A percentile compares a stretch with the other conserved stretches of the same genome.
These are phyloP conservation scores for Solanum arcanum DNA, from an alignment of 257 asterid species.

Conservation along the genomic window DNA sequence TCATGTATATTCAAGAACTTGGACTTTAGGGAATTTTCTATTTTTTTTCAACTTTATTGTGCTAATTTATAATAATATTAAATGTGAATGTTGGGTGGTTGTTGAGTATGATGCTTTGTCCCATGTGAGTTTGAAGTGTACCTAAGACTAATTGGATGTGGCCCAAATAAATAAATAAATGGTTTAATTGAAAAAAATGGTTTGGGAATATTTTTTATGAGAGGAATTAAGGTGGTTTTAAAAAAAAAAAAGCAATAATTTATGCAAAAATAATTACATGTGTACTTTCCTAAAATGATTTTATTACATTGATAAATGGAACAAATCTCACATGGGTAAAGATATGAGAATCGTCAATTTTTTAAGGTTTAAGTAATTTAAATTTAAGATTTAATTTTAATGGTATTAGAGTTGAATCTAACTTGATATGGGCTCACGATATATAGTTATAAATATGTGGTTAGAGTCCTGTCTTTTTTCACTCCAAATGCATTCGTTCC, in stretches of 20 bases:
- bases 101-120: conserved; percentile 7
- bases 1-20: background rate
- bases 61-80: background rate
- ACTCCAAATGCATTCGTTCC: background rate
- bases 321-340: no score
- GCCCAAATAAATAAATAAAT: background rate
- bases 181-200: background rate
- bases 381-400: no score
- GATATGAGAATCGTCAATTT: no score
- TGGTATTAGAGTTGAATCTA: accelerated
- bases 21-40: background rate
- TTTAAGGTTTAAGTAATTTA: no score
- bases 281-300: background rate
- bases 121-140: conserved; percentile 19
- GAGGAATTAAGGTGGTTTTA: background rate
- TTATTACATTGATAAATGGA: no score
- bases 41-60: background rate
- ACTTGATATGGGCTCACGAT: accelerated
- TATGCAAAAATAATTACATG: background rate
- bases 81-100: background rate
- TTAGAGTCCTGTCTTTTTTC: no score
- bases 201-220: background rate
- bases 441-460: no score
- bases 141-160: background rate
- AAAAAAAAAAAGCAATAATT: background rate